These are phyloP conservation scores for Cicer judaicum DNA, from an alignment of 306 rosid species.

Conservation along the genomic window DNA sequence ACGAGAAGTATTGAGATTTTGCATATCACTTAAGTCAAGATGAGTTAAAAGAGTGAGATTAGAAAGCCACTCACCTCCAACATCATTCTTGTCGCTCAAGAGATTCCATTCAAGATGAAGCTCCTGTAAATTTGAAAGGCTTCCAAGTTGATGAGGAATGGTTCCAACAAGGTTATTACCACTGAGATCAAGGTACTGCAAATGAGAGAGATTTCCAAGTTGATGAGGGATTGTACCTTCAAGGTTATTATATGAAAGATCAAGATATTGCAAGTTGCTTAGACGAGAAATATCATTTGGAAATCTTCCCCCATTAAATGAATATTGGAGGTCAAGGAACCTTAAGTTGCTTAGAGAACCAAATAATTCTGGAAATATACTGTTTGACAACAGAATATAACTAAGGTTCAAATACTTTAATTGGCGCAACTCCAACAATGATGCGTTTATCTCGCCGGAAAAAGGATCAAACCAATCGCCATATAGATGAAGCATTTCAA, in stretches of 20 bases:
- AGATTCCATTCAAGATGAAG: not conserved
- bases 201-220: conserved; percentile 28
- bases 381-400: not conserved
- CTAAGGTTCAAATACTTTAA: conserved; percentile 9
- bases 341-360: conserved; percentile 25
- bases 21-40: not conserved
- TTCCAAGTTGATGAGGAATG: conserved; percentile 45
- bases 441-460: not conserved
- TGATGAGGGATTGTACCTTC: conserved; percentile 13
- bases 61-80: conserved; percentile 33
- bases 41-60: conserved; percentile 44
- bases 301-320: conserved; percentile 6
- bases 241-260: not conserved
- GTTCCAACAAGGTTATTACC: not conserved
- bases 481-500: conserved; percentile 8
- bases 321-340: not conserved
- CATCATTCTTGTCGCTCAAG: not conserved
- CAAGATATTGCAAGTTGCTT: conserved; percentile 23
- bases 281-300: conserved; percentile 11
- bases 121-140: conserved; percentile 35
- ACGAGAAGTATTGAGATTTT: conserved; percentile 10
- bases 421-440: not conserved
- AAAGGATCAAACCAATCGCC: not conserved
- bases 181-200: conserved; percentile 32
- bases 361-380: not conserved